phyloP scores from a whole-genome alignment of 495 filamentous ascomycete genomes.

The Aspergillus mulundensis region DNA sequence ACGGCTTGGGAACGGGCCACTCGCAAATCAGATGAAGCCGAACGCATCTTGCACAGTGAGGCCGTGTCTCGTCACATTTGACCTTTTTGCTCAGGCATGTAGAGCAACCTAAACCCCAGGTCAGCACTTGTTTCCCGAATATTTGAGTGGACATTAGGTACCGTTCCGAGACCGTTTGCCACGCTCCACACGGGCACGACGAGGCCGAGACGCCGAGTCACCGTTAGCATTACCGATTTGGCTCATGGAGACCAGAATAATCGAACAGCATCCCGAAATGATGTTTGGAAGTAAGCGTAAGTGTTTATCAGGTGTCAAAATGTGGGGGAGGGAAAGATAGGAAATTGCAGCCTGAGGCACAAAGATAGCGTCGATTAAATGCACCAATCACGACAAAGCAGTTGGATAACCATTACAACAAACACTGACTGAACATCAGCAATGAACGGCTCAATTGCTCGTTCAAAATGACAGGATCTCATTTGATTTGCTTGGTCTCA shows the following conservation, averaged over 20 bases:
- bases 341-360: not conserved
- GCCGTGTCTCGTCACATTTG: slow-evolving; percentile 18
- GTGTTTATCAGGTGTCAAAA: not conserved
- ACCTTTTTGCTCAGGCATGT: slow-evolving; percentile 9
- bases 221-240: not conserved
- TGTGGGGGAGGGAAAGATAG: not conserved
- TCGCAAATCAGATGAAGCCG: slow-evolving; percentile 6
- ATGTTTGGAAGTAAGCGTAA: not conserved
- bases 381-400: slow-evolving; percentile 4
- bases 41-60: slow-evolving; percentile 11
- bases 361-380: slow-evolving; percentile 11
- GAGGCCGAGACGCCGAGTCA: not conserved
- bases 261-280: not conserved
- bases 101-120: slow-evolving; percentile 5
- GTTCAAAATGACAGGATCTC: not conserved
- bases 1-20: slow-evolving; percentile 8
- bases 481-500: not conserved
- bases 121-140: not conserved
- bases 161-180: slow-evolving; percentile 11
- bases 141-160: not conserved
- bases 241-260: not conserved
- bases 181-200: slow-evolving; percentile 10
- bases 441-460: not conserved
- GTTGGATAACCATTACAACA: not conserved
- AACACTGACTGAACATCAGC: not conserved